Conservation (phyloP, 495 filamentous ascomycete genomes). For the Bathelium albidoporum region DNA sequence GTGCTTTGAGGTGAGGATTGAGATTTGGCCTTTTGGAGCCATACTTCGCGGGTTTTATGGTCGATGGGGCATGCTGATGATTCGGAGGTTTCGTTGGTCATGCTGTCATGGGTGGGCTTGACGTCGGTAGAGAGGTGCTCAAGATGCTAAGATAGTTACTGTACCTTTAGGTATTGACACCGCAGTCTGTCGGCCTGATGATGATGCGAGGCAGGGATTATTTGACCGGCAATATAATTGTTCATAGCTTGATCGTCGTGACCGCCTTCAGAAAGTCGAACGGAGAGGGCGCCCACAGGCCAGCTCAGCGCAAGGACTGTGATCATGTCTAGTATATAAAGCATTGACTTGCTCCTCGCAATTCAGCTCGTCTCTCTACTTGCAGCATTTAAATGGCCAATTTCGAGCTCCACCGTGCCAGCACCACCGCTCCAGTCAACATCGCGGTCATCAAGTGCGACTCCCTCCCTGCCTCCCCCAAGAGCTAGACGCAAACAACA, state of each 20-base stretch:
- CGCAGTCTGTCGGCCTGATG: constrained; percentile 6
- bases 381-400: constrained; percentile 33
- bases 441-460: constrained; percentile 95
- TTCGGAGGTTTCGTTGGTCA: constrained; percentile 25
- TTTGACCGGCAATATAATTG: neutral
- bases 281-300: too few relatives aligned
- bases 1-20: constrained; percentile 6
- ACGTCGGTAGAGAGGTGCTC: neutral
- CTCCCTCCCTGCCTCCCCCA: constrained; percentile 12
- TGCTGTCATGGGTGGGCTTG: constrained; percentile 4
- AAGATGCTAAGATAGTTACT: too few relatives aligned
- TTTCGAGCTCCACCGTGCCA: constrained; percentile 65
- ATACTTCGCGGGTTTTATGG: constrained; percentile 71
- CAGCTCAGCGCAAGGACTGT: too few relatives aligned
- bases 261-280: neutral
- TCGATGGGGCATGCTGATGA: constrained; percentile 66
- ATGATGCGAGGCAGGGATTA: constrained; percentile 3
- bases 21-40: constrained; percentile 49
- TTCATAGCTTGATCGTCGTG: neutral
- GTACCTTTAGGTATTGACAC: too few relatives aligned
- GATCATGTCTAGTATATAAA: neutral
- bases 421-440: constrained; percentile 94
- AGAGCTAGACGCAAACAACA: neutral
- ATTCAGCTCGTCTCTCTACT: neutral
- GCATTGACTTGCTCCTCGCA: neutral